Percentiles rank a stretch among this genome's conserved stretches.
phyloP scores from a whole-genome alignment of 2,329 filamentous ascomycete species.

The Phoma sp. region DNA sequence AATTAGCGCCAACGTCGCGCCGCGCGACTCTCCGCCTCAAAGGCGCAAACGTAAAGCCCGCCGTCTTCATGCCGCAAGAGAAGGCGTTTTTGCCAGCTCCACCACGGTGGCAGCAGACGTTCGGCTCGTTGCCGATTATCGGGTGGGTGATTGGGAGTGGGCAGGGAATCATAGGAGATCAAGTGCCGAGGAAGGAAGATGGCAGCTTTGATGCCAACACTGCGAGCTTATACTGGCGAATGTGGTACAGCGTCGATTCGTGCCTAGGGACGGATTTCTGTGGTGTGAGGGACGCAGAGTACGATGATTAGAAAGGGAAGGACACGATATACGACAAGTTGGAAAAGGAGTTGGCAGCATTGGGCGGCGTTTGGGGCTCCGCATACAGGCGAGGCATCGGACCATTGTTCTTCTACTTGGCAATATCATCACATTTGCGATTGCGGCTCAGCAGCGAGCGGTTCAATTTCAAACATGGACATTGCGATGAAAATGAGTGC shows the following conservation, averaged over 20 bases:
- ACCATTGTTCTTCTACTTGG: not conserved
- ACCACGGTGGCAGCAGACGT: conserved; percentile 52
- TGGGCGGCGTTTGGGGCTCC: conserved; percentile 18
- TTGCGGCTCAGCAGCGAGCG: not conserved
- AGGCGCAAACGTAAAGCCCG: conserved; percentile 47
- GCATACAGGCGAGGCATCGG: not conserved
- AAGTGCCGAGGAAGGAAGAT: conserved; percentile 74
- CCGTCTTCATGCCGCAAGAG: conserved; percentile 53
- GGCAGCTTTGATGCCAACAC: conserved; percentile 80
- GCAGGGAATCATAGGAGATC: conserved; percentile 73
- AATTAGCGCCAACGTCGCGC: conserved; percentile 27
- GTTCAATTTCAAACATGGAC: not conserved
- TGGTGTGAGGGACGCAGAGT: conserved; percentile 62
- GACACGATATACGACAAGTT: conserved; percentile 3
- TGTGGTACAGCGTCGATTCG: conserved; percentile 65
- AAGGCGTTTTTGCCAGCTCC: conserved; percentile 56
- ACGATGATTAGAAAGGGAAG: conserved; percentile 37
- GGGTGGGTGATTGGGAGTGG: conserved; percentile 53
- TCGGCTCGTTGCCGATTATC: conserved; percentile 60
- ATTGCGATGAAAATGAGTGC: not conserved
- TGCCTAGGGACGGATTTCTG: conserved; percentile 68
- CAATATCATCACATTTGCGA: not conserved
- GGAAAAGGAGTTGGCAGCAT: conserved; percentile 18
- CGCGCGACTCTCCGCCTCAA: conserved; percentile 39
- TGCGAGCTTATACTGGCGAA: conserved; percentile 67